These are phyloP conservation scores for Dendrocalamus sinicus DNA, from an alignment of 176 grass and related monocot genomes.

Conservation along the genomic window DNA sequence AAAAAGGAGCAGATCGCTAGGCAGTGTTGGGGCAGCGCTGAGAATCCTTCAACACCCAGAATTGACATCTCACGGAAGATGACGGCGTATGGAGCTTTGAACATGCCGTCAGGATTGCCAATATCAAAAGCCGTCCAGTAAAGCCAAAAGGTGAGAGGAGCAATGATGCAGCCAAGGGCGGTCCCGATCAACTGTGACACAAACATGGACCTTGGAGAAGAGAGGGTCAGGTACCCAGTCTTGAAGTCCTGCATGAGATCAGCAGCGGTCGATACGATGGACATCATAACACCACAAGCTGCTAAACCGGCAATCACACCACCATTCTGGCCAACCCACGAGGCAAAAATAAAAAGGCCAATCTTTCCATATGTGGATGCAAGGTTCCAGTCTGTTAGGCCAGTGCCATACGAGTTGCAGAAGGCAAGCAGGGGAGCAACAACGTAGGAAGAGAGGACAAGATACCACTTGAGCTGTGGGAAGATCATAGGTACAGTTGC, in stretches of 20 bases:
- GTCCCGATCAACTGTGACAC: slow-evolving; percentile 88
- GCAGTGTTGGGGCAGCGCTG: slow-evolving; percentile 71
- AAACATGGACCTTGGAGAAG: slow-evolving; percentile 88
- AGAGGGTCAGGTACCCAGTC: slow-evolving; percentile 84
- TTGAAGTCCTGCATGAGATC: slow-evolving; percentile 99
- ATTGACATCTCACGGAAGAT: slow-evolving; percentile 88
- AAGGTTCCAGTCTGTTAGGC: slow-evolving; percentile 84
- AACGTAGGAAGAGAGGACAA: slow-evolving; percentile 65
- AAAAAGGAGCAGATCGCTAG: slow-evolving; percentile 64
- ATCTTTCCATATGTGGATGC: slow-evolving; percentile 83
- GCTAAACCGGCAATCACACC: slow-evolving; percentile 82
- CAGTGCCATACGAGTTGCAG: slow-evolving; percentile 86
- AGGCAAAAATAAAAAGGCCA: slow-evolving; percentile 80
- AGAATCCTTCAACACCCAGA: slow-evolving; percentile 77
- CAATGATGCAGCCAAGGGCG: slow-evolving; percentile 71
- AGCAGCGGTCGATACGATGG: slow-evolving; percentile 78
- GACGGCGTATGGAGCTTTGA: slow-evolving; percentile 86
- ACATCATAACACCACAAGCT: slow-evolving; percentile 90
- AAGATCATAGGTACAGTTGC: slow-evolving; percentile 75
- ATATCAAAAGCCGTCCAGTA: slow-evolving; percentile 85
- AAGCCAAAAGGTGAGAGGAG: slow-evolving; percentile 87
- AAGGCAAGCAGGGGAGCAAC: slow-evolving; percentile 82
- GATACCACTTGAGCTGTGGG: slow-evolving; percentile 88
- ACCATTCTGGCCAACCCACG: slow-evolving; percentile 66
- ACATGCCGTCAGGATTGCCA: slow-evolving; percentile 73